Percentiles rank a stretch among this genome's conserved stretches.
Conservation (phyloP, 164 flowering plant genomes). For the Chimonanthus salicifolius region DNA sequence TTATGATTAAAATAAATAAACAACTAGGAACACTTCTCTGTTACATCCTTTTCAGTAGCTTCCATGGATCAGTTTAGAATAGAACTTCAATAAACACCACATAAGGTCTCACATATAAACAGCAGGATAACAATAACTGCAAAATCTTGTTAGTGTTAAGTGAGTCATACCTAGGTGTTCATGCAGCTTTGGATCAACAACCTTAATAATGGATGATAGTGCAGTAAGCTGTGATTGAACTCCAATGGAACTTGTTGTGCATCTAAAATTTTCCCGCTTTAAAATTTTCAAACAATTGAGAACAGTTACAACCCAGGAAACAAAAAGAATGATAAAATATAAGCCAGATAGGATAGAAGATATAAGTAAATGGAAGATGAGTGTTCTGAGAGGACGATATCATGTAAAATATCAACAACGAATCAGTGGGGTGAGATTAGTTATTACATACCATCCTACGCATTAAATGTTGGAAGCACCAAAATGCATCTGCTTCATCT, state of each 20-base stretch:
- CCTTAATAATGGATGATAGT: conserved; percentile 62
- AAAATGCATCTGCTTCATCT: conserved; percentile 91
- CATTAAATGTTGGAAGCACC: conserved; percentile 95
- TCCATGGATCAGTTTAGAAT: background rate
- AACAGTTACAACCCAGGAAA: conserved; percentile 6
- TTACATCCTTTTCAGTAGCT: background rate
- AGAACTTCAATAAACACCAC: background rate
- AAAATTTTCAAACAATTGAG: conserved; percentile 15
- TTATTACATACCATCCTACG: conserved; percentile 65
- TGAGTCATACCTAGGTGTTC: conserved; percentile 76
- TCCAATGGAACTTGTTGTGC: conserved; percentile 62
- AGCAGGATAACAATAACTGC: background rate
- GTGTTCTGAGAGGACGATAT: background rate
- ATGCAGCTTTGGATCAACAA: conserved; percentile 89
- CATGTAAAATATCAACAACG: background rate
- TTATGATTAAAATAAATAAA: background rate
- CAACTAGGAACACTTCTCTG: background rate
- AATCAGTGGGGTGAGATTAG: background rate
- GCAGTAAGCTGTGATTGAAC: conserved; percentile 76
- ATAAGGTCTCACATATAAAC: background rate
- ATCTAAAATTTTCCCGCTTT: conserved; percentile 79
- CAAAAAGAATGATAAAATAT: background rate
- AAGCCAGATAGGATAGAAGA: background rate
- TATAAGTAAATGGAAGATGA: background rate
- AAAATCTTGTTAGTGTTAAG: background rate